Evolutionary conservation across 1,139 yeast genomes (phyloP), one percentile per base, ranked within the genome.

Genomic region (Candida tropicalis): DNA sequence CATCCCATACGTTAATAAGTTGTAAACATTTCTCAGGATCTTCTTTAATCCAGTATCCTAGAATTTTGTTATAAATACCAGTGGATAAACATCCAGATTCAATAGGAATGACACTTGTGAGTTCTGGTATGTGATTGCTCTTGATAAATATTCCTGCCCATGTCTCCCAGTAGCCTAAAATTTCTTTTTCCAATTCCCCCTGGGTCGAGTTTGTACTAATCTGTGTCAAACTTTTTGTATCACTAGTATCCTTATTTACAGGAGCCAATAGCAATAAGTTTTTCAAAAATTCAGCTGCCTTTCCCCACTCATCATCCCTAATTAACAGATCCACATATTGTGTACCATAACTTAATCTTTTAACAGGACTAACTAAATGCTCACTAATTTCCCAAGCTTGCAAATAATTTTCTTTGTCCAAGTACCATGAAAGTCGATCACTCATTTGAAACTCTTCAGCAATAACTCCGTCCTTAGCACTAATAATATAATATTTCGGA

Each of bases 321-420:
- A 85, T 59, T 35, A 83, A 72, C n/a, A 63, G 56, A 39, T 84
- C 81, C 11, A 86, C 77, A 61, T 87, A 82, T 40, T 72, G 71
- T 3, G 81, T 59, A 1, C 96, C 98, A 40, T 81, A 70, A 28
- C 73, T 68, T 24, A 85, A 62, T 39, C 93, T 65, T 46, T 79
- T 78, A 2, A 61, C 54, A 4, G 76, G 72, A 11, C 70, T 62
- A 1, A 84, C 65, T 45, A 87, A 66, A 53, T 75, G 79, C 38
- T 73, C 77, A 45, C 95, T 77, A 51, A 88, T 80, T 37, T 75
- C 76, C 95, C 96, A 90, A 0, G 97, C 97, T 37, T 82, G 82
- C 22, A 71, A 66, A 52, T 65, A 87, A 44, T 69, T 61, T 3
- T 74, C 74, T 29, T 70, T 77, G 1, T 79, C 80, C 11, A 81